Conservation (phyloP, 768 basidiomycete species). For the Suillus subaureus region DNA sequence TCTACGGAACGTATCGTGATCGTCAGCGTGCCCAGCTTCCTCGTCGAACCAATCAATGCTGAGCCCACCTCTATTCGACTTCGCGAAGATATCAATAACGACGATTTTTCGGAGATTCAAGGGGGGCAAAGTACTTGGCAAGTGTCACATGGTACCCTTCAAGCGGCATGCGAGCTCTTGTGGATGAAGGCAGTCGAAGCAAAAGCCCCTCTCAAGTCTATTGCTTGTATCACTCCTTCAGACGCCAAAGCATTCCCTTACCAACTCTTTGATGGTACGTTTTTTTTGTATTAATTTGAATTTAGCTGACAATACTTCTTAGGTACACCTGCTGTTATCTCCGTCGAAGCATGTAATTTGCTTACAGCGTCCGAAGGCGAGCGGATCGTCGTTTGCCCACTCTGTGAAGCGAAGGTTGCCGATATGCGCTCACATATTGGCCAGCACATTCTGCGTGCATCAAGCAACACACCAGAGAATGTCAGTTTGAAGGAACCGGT, state of each 20-base stretch:
- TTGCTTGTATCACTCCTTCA: not conserved
- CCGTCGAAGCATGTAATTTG: not conserved
- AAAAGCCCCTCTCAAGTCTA: not conserved
- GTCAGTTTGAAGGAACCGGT: not conserved
- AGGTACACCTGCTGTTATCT: not conserved
- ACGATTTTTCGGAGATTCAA: too few relatives aligned
- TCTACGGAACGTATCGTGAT: too few relatives aligned
- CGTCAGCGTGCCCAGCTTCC: too few relatives aligned
- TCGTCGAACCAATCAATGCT: too few relatives aligned
- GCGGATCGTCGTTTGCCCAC: not conserved
- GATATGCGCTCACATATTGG: not conserved
- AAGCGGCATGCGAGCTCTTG: not conserved
- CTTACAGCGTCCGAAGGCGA: not conserved
- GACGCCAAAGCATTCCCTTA: not conserved
- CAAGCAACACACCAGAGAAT: not conserved
- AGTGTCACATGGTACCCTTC: too few relatives aligned
- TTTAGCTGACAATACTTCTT: not conserved
- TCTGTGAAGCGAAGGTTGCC: not conserved
- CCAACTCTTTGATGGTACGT: not conserved
- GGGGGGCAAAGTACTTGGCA: too few relatives aligned
- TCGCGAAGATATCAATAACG: too few relatives aligned
- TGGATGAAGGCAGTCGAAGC: not conserved
- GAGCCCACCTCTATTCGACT: too few relatives aligned
- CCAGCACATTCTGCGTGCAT: not conserved
- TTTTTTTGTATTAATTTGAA: not conserved